phyloP scores from a whole-genome alignment of 148 eudicot species.

The Persicaria maculosa region DNA sequence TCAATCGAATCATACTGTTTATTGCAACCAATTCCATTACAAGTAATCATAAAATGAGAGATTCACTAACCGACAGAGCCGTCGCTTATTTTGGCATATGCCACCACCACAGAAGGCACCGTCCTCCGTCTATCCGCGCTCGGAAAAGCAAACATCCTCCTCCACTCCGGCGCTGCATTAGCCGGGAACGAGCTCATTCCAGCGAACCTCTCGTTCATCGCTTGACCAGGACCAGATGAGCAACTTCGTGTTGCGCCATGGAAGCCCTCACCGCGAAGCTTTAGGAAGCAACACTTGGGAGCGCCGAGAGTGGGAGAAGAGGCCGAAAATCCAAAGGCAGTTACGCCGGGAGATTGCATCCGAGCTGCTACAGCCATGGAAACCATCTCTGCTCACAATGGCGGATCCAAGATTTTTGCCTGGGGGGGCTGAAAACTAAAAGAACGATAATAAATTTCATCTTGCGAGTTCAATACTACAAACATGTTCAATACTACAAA shows the following conservation, averaged over 20 bases:
- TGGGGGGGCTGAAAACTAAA: no score
- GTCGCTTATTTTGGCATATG: not conserved
- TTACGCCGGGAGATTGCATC: not conserved
- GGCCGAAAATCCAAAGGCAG: constrained; percentile 2
- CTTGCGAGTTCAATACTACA: no score
- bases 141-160: not conserved
- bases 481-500: no score
- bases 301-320: not conserved
- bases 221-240: not conserved
- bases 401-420: no score
- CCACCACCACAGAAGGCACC: not conserved
- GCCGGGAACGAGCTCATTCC: not conserved
- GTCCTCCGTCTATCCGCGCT: not conserved
- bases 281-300: not conserved
- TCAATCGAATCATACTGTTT: not conserved
- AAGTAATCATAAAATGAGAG: not conserved
- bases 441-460: no score
- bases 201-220: not conserved
- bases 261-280: not conserved
- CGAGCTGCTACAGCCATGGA: constrained; percentile 6
- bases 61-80: constrained; percentile 2
- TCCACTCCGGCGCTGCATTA: not conserved
- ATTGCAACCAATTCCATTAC: no score
- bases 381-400: not conserved
- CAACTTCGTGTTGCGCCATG: not conserved